Base-by-base conservation (phyloP, 306 rosid genomes). In the Prunus dulcis region DNA sequence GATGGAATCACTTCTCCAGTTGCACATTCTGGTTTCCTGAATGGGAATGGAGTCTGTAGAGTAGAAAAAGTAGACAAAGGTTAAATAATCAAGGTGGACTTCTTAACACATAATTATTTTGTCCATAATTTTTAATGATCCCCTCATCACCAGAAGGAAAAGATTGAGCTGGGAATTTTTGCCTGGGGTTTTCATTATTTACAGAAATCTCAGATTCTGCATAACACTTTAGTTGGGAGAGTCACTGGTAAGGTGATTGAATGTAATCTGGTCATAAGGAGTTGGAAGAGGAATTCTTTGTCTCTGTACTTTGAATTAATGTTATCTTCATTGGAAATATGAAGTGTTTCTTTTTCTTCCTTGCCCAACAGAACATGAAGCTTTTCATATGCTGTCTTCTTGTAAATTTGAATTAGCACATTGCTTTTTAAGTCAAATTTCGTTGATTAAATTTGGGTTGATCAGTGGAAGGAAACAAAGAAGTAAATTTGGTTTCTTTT, bases 121-220 rank as follows among this genome's bases (percentile, higher is more conserved):
- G 62, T 80, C 87, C 78, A 86, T 82, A 82, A 34, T 81, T 74
- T 85, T 87, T 64, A 82, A 82, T 86, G 79, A 82, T 76, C 92
- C 99, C 92, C 82, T 84, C 96, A 86, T 87, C 86, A 88, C 87
- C 89, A 9, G 20, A 82, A 84, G 80, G 77, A 79, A 79, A 74
- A 81, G 90, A 86, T 80, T 81, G 93, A 85, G 83, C 76, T 83
- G 96, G 93, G 93, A 84, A 77, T 72, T 87, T 87, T 73, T 84
- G 32, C 75, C 91, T 79, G 91, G 86, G 97, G 83, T 89, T 73
- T 91, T 87, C 91, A 67, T 71, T 83, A 92, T 89, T 92, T 92
- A 86, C 76, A 77, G 85, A 84, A 83, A 86, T 83, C 93, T 86
- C 91, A 76, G 93, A 82, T 84, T 81, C 77, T 20, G 81, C 80